These are phyloP conservation scores for Paraurostyla sp. DNA, from an alignment of 73 alveolate species.

Conservation along the genomic window DNA sequence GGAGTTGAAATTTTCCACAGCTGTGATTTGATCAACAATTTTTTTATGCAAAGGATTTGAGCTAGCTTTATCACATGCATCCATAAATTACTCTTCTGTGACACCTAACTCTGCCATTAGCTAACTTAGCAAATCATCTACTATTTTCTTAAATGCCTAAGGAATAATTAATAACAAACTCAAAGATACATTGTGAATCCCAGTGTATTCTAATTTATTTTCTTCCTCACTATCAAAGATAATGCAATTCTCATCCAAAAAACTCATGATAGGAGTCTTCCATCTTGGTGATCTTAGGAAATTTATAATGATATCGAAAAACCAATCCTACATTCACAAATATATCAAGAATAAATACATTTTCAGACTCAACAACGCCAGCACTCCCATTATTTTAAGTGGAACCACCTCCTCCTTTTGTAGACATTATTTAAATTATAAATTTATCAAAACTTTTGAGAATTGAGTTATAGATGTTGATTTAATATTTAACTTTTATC, in stretches of 20 bases:
- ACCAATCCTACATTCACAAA: slow-evolving; percentile 72
- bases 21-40: slow-evolving; percentile 73
- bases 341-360: not conserved
- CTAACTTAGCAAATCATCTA: slow-evolving; percentile 84
- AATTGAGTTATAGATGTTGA: too few relatives aligned
- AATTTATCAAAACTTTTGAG: not conserved
- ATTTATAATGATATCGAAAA: slow-evolving; percentile 79
- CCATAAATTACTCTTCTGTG: slow-evolving; percentile 75
- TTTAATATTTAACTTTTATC: not conserved
- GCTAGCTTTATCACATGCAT: slow-evolving; percentile 75
- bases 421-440: too few relatives aligned
- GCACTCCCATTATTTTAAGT: too few relatives aligned
- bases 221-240: slow-evolving; percentile 92
- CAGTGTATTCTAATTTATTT: slow-evolving; percentile 88
- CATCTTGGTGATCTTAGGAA: slow-evolving; percentile 85
- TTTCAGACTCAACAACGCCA: slow-evolving; percentile 4
- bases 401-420: not conserved
- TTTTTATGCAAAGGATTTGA: slow-evolving; percentile 75
- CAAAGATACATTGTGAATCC: slow-evolving; percentile 74
- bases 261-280: slow-evolving; percentile 83
- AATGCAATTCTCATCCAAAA: slow-evolving; percentile 88
- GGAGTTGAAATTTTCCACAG: slow-evolving; percentile 82
- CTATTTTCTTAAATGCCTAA: slow-evolving; percentile 86
- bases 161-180: too few relatives aligned
- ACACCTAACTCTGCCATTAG: slow-evolving; percentile 88